A percentile compares a stretch with the other conserved stretches of the same genome.
These are phyloP conservation scores for Scutellaria galericulata DNA, from an alignment of 257 asterid species.

Conservation along the genomic window DNA sequence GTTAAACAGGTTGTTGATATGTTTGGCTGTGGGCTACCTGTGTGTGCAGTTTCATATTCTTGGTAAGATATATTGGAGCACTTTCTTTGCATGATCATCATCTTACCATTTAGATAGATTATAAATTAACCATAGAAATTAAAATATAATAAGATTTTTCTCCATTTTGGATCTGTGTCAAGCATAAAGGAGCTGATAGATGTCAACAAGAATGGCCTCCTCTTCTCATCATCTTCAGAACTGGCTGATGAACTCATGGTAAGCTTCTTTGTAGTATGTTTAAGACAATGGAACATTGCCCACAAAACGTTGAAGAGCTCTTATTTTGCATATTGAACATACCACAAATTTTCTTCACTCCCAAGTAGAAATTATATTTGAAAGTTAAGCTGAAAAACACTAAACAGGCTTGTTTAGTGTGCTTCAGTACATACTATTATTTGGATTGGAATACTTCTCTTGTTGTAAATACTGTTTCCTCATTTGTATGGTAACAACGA, in stretches of 20 bases:
- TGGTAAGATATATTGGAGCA: conserved; percentile 57
- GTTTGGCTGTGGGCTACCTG: conserved; percentile 98
- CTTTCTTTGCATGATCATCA: conserved; percentile 22
- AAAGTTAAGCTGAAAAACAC: background rate
- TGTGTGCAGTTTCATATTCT: conserved; percentile 96
- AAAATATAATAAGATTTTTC: conserved; percentile 16
- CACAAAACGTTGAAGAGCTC: background rate
- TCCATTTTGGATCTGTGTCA: conserved; percentile 36
- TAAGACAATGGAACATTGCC: conserved; percentile 22
- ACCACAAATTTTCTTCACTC: conserved; percentile 2
- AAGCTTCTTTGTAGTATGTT: conserved; percentile 34
- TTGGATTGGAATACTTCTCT: too few relatives aligned
- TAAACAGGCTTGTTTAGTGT: too few relatives aligned
- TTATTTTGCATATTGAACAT: background rate
- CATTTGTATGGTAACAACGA: too few relatives aligned
- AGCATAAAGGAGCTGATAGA: conserved; percentile 93
- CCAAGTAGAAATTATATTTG: background rate
- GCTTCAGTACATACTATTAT: too few relatives aligned
- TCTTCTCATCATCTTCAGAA: conserved; percentile 89
- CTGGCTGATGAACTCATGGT: conserved; percentile 94
- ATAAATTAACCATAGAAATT: background rate
- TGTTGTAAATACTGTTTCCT: too few relatives aligned
- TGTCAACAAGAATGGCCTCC: conserved; percentile 83
- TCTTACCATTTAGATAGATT: background rate
- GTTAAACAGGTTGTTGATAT: conserved; percentile 85